Percentiles rank a stretch among this genome's conserved stretches.
These are phyloP conservation scores for Torulaspora indica DNA, from an alignment of 805 yeast species.

Conservation along the genomic window DNA sequence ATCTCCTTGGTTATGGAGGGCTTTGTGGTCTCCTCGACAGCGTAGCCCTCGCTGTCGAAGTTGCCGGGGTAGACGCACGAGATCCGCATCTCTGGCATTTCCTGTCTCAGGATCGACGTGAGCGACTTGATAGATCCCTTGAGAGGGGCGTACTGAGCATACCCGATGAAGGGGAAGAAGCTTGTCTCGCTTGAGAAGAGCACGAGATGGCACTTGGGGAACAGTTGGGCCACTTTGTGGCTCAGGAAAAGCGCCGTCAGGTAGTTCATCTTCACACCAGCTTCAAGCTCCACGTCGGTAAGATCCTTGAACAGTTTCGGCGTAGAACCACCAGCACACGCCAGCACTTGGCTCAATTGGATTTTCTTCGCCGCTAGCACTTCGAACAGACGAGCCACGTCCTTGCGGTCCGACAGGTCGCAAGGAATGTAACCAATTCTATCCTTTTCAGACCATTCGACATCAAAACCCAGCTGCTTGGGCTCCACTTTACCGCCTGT, in stretches of 20 bases:
- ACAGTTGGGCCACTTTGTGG: slow-evolving; percentile 52
- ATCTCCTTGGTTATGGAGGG: slow-evolving; percentile 76
- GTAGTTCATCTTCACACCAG: slow-evolving; percentile 68
- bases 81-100: slow-evolving; percentile 61
- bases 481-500: slow-evolving; percentile 8
- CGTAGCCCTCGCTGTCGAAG: slow-evolving; percentile 82
- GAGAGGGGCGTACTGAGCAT: slow-evolving; percentile 82
- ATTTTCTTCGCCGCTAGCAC: slow-evolving; percentile 26
- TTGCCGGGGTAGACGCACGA: slow-evolving; percentile 84
- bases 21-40: slow-evolving; percentile 74
- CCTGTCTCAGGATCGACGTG: slow-evolving; percentile 77
- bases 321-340: slow-evolving; percentile 83
- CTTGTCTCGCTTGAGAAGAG: slow-evolving; percentile 75
- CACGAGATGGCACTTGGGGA: slow-evolving; percentile 48
- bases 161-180: slow-evolving; percentile 85
- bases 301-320: slow-evolving; percentile 76
- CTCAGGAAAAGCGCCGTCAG: slow-evolving; percentile 64
- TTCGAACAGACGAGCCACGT: slow-evolving; percentile 38
- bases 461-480: not conserved
- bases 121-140: slow-evolving; percentile 78
- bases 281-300: slow-evolving; percentile 50
- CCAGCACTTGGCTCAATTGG: slow-evolving; percentile 66
- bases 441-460: slow-evolving; percentile 20
- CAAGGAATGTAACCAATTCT: slow-evolving; percentile 47
- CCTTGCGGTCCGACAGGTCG: slow-evolving; percentile 58